A percentile compares a stretch with the other conserved stretches of the same genome.
Evolutionary conservation across 2,329 filamentous ascomycete species (phyloP).

Genomic region (Claviceps capensis): DNA sequence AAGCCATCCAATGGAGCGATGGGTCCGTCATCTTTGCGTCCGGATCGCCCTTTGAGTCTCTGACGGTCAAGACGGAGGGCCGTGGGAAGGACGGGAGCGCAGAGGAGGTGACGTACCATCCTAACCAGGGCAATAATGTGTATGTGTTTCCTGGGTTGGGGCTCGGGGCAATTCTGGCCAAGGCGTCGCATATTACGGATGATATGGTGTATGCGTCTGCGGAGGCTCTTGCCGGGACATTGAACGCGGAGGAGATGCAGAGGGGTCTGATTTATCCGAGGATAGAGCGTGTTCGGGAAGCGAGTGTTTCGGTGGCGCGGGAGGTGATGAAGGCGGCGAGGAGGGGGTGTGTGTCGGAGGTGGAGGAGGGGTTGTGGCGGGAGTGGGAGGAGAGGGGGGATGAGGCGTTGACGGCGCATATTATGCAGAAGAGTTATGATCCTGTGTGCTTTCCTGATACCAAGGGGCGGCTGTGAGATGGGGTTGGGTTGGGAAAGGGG

Average conservation of each 20-base stretch:
- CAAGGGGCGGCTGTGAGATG: constrained; percentile 17
- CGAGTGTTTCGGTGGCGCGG: constrained; percentile 71
- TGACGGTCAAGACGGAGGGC: constrained; percentile 42
- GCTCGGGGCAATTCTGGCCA: constrained; percentile 81
- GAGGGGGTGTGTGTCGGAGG: constrained; percentile 58
- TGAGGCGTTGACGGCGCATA: constrained; percentile 44
- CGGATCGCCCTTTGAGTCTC: constrained; percentile 75
- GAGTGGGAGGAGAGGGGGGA: constrained; percentile 63
- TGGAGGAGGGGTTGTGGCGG: constrained; percentile 55
- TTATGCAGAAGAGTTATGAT: constrained; percentile 48
- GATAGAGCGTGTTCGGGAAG: constrained; percentile 83
- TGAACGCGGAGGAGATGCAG: constrained; percentile 69
- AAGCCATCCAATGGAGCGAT: constrained; percentile 81
- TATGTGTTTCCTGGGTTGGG: constrained; percentile 97
- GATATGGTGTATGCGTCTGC: constrained; percentile 96
- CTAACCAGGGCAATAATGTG: constrained; percentile 73
- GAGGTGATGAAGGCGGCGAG: constrained; percentile 91
- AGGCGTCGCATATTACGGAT: constrained; percentile 76
- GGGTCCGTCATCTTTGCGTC: constrained; percentile 88
- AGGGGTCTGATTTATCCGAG: constrained; percentile 81
- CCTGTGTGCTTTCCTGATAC: constrained; percentile 31
- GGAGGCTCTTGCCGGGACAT: constrained; percentile 60
- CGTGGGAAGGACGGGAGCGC: constrained; percentile 30
- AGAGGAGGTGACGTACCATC: constrained; percentile 49
- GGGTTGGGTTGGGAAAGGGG: neutral